Base-by-base conservation (phyloP, 306 rosid species). In the Notholithocarpus densiflorus region DNA sequence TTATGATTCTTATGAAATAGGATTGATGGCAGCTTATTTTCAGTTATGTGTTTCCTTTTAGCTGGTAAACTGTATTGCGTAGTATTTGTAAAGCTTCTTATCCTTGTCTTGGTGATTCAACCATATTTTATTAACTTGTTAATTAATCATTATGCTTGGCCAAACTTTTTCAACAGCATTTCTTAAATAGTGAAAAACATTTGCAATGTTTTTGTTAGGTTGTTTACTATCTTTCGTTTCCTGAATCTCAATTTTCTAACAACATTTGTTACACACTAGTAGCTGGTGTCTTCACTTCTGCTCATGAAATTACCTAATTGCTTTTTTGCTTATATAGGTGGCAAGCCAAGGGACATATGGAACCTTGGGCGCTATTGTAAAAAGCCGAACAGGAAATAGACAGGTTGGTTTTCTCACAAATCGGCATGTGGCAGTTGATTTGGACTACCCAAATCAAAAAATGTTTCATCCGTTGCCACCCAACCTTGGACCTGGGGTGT, bases 391-490 rank as follows among this genome's bases (percentile, higher is more conserved):
- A 26, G 99, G 97, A 86, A 91, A 86, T 75, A 87, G 56, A 55
- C 96, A 96, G 87, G 88, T 93, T 88, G 99, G 99, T 69, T 96
- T 93, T 76, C 98, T 96, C 57, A 96, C 99, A 55, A 96, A 96
- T 83, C 91, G 99, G 27, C 99, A 96, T 87, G 99, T 96, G 32
- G 99, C 99, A 73, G 99, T 96, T 82, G 97, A 96, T 87, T 87
- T 96, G 80, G 96, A 96, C 88, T 96, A 91, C 81, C 99, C 99
- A 69, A 96, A 85, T 84, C 99, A 96, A 86, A 96, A 96, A 86
- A 96, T 96, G 99, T 96, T 96, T 87, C 99, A 96, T 81, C 99
- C 99, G 5, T 84, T 91, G 88, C 99, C 99, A 45, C 99, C 99
- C 75, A 96, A 93, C 86, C 96, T 91, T 82, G 99, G 99, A 82